Evolutionary conservation across 1,284 basidiomycete genomes (phyloP).

Genomic region (Melampsora americana): DNA sequence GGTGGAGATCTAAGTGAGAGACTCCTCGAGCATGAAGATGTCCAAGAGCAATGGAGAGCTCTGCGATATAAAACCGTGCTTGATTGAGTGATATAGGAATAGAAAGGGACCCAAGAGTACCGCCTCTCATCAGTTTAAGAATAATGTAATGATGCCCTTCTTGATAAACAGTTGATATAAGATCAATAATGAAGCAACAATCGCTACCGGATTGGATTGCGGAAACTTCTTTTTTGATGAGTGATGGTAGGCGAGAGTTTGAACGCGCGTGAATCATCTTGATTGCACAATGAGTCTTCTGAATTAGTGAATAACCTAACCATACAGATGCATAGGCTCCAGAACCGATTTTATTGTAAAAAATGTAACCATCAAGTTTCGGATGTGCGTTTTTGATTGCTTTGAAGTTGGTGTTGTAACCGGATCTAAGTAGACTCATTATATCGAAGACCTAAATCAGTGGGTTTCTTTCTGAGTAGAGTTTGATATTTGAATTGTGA

Average conservation of each 20-base stretch:
- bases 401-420: too few species aligned
- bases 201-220: neutral
- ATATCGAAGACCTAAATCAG: too few species aligned
- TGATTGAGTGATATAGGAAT: neutral
- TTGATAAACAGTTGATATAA: neutral
- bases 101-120: neutral
- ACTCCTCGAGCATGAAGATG: constrained; percentile 50
- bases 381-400: neutral
- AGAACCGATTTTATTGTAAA: neutral
- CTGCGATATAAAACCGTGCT: constrained; percentile 51
- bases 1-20: constrained; percentile 50
- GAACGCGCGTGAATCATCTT: neutral
- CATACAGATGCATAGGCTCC: constrained; percentile 1
- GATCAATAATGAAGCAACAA: neutral
- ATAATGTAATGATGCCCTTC: neutral
- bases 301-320: neutral
- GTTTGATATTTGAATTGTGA: too few species aligned
- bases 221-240: neutral
- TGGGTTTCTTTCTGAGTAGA: too few species aligned
- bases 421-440: too few species aligned
- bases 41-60: constrained; percentile 51
- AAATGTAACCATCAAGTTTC: neutral
- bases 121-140: neutral
- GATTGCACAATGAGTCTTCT: neutral
- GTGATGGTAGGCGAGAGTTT: neutral